A percentile compares a stretch with the other conserved stretches of the same genome.
phyloP scores from a whole-genome alignment of 257 asterid genomes.

The Fraxinus excelsior region DNA sequence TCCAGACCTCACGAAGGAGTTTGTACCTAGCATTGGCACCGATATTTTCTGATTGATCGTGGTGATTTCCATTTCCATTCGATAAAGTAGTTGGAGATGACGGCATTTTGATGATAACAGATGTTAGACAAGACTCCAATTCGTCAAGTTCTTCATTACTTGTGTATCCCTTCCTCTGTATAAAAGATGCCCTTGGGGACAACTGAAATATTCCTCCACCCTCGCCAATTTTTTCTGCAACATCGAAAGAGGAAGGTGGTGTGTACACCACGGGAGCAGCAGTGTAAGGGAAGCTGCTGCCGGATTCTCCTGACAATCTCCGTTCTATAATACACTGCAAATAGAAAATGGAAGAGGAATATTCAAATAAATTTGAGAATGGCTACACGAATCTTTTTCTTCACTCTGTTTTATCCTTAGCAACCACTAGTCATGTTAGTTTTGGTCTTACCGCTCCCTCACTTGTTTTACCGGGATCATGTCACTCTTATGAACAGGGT shows the following conservation, averaged over 20 bases:
- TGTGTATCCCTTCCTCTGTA: constrained; percentile 88
- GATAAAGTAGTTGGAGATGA: constrained; percentile 36
- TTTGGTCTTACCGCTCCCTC: neutral
- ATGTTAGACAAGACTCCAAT: constrained; percentile 61
- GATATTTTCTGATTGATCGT: constrained; percentile 21
- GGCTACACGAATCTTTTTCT: neutral
- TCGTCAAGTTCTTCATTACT: constrained; percentile 91
- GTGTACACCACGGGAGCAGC: constrained; percentile 65
- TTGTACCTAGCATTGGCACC: constrained; percentile 69
- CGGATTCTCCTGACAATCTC: constrained; percentile 46
- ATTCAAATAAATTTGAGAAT: neutral
- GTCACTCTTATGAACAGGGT: no score
- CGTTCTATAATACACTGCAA: constrained; percentile 73
- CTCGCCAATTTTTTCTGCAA: constrained; percentile 66
- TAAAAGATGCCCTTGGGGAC: constrained; percentile 61
- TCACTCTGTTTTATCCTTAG: no score
- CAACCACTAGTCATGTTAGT: no score
- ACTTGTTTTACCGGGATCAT: no score
- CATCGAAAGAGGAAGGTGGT: constrained; percentile 60
- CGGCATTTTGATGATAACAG: constrained; percentile 49
- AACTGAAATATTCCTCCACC: constrained; percentile 44
- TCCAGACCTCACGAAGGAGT: constrained; percentile 94
- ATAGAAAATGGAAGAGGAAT: constrained; percentile 14
- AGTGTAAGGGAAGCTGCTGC: constrained; percentile 65
- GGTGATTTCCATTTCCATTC: constrained; percentile 26